Conservation (phyloP, 305 asterid genomes). For the Fraxinus angustifolia region DNA sequence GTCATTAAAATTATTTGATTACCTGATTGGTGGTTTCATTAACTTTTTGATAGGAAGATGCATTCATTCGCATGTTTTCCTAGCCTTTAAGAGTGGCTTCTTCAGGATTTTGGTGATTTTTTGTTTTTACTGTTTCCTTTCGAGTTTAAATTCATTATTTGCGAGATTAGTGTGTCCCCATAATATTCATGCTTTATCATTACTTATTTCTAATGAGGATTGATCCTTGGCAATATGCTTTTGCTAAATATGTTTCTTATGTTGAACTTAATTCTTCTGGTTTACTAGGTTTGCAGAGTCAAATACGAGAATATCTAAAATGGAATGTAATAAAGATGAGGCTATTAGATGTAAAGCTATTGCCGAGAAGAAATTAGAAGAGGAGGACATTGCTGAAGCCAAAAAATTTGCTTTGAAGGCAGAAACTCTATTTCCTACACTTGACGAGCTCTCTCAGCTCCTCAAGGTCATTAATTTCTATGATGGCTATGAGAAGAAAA, state of each 20-base stretch:
- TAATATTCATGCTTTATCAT: not conserved
- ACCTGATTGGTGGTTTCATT: not conserved
- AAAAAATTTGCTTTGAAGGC: slow-evolving; percentile 51
- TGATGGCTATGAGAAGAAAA: slow-evolving; percentile 41
- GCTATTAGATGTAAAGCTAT: slow-evolving; percentile 52
- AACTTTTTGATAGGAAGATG: not conserved
- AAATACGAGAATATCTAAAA: slow-evolving; percentile 16
- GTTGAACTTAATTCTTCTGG: not conserved
- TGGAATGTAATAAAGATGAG: slow-evolving; percentile 58
- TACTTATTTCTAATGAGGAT: not conserved
- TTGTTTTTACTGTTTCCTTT: not conserved
- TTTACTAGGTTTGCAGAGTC: slow-evolving; percentile 10
- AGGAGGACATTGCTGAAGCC: slow-evolving; percentile 51
- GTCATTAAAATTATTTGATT: not conserved
- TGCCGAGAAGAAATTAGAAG: slow-evolving; percentile 47
- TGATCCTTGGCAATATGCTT: slow-evolving; percentile 1
- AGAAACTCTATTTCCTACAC: slow-evolving; percentile 46
- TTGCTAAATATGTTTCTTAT: slow-evolving; percentile 4
- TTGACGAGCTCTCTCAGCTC: slow-evolving; percentile 59
- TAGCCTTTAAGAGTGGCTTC: not conserved
- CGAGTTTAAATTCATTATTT: not conserved
- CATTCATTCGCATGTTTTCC: slow-evolving; percentile 8
- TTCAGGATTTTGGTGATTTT: not conserved
- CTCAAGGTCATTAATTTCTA: slow-evolving; percentile 43
- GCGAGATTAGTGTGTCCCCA: not conserved